Percentiles rank a stretch among this genome's conserved stretches.
Conservation (phyloP, 1,284 basidiomycete genomes). For the Moesziomyces antarcticus region DNA sequence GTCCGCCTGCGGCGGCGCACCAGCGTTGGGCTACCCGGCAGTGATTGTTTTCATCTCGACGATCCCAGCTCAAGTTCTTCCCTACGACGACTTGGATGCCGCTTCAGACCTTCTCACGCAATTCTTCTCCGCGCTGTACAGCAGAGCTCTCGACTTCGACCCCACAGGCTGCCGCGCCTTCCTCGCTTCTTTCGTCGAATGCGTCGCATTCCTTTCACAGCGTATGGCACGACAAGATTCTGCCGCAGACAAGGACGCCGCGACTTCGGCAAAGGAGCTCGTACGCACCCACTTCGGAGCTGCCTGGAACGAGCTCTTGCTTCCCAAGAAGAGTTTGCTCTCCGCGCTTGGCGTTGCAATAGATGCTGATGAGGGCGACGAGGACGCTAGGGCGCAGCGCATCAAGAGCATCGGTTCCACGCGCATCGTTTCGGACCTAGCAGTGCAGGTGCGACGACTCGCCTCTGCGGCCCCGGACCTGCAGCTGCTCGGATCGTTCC, state of each 20-base stretch:
- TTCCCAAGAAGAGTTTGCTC: slow-evolving; percentile 18
- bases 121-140: slow-evolving; percentile 81
- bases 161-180: slow-evolving; percentile 71
- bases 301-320: slow-evolving; percentile 41
- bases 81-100: slow-evolving; percentile 66
- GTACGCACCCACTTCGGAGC: slow-evolving; percentile 34
- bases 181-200: slow-evolving; percentile 78
- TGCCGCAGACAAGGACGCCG: slow-evolving; percentile 4
- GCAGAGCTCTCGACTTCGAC: slow-evolving; percentile 72
- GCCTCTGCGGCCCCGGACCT: slow-evolving; percentile 12
- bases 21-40: slow-evolving; percentile 79
- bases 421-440: slow-evolving; percentile 72
- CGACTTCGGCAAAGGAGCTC: slow-evolving; percentile 22
- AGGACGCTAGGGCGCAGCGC: slow-evolving; percentile 46
- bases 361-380: slow-evolving; percentile 24
- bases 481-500: slow-evolving; percentile 8
- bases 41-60: slow-evolving; percentile 82
- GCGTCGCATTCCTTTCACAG: slow-evolving; percentile 72
- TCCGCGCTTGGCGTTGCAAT: slow-evolving; percentile 67
- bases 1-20: slow-evolving; percentile 79
- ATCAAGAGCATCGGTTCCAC: slow-evolving; percentile 71
- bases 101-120: slow-evolving; percentile 74
- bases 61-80: slow-evolving; percentile 73
- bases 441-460: slow-evolving; percentile 30
- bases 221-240: slow-evolving; percentile 24